Evolutionary conservation across 1,139 yeast species (phyloP).

Genomic region (Schwanniomyces etchellsii): DNA sequence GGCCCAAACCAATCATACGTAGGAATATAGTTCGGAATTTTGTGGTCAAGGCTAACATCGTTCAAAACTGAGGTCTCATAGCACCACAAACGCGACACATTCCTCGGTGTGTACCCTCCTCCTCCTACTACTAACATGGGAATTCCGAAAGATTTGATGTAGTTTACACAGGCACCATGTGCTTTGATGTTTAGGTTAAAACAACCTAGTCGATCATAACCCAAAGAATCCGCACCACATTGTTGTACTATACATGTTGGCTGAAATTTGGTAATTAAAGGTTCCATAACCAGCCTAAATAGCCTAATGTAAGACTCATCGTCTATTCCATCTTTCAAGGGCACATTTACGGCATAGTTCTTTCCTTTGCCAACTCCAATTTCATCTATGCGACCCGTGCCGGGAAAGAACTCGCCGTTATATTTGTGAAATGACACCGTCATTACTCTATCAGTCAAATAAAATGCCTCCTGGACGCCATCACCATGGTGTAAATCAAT

Average conservation of each 20-base stretch:
- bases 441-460: constrained; percentile 92
- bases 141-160: constrained; percentile 76
- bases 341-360: constrained; percentile 87
- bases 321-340: constrained; percentile 90
- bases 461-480: constrained; percentile 97
- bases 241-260: constrained; percentile 94
- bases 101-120: constrained; percentile 96
- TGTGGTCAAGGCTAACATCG: constrained; percentile 68
- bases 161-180: constrained; percentile 92
- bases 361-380: constrained; percentile 84
- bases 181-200: constrained; percentile 87
- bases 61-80: constrained; percentile 87
- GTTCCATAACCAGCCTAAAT: constrained; percentile 83
- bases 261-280: constrained; percentile 72
- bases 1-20: constrained; percentile 90
- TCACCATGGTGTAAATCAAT: constrained; percentile 97
- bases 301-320: constrained; percentile 80
- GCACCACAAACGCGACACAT: constrained; percentile 92
- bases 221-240: constrained; percentile 95
- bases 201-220: constrained; percentile 90
- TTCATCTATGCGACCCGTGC: constrained; percentile 88
- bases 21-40: constrained; percentile 75
- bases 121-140: constrained; percentile 94
- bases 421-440: constrained; percentile 93
- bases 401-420: constrained; percentile 94